Percentiles rank a stretch among this genome's conserved stretches.
These are phyloP conservation scores for Carex scoparia DNA, from an alignment of 176 grass and related monocot genomes.

Conservation along the genomic window DNA sequence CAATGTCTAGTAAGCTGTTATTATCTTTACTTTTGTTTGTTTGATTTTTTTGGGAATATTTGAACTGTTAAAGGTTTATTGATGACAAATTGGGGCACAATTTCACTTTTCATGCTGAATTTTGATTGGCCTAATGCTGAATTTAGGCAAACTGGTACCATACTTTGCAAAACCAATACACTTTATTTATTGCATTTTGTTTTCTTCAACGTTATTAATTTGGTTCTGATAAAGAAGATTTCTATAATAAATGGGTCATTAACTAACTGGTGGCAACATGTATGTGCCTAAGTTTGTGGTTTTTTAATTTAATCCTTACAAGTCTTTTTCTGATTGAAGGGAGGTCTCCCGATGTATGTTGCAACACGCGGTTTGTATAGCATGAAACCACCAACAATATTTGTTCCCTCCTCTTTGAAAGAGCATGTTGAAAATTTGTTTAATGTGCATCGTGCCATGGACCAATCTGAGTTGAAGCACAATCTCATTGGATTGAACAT, in stretches of 20 bases:
- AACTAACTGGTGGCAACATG: background rate
- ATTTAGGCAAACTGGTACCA: background rate
- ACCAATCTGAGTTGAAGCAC: constrained; percentile 86
- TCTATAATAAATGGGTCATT: background rate
- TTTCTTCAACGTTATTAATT: background rate
- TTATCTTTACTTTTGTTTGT: background rate
- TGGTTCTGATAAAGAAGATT: background rate
- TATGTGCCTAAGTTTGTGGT: background rate
- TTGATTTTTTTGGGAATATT: background rate
- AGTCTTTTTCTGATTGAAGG: constrained; percentile 29
- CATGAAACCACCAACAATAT: constrained; percentile 79
- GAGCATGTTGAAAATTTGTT: constrained; percentile 66
- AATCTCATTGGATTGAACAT: constrained; percentile 64
- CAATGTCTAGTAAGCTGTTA: background rate
- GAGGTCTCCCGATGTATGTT: constrained; percentile 93
- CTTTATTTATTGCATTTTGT: background rate
- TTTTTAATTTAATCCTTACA: background rate
- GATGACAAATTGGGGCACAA: background rate
- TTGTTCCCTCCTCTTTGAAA: constrained; percentile 58
- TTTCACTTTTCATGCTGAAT: background rate
- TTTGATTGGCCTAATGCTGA: background rate
- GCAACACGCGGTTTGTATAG: constrained; percentile 76
- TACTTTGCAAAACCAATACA: background rate
- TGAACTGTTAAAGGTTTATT: background rate
- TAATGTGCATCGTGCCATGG: constrained; percentile 79